Base-by-base conservation (phyloP, 805 yeast genomes). In the Spathaspora boniae region DNA sequence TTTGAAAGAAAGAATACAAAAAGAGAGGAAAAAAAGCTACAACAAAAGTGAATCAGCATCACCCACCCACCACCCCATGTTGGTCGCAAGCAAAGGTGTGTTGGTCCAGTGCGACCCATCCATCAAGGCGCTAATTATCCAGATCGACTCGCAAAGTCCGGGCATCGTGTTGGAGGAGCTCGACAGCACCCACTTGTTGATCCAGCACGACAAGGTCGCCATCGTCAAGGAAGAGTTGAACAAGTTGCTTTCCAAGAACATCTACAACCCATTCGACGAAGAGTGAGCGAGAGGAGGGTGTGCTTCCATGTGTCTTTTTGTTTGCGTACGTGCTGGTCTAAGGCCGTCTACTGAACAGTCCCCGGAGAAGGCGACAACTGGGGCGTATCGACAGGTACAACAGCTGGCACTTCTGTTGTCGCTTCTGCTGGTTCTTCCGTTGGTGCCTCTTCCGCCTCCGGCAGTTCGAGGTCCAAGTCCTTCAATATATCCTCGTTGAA, bases 171-270 rank as follows among this genome's bases (percentile, higher is more conserved):
- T 68, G 16, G 79, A 82, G 58, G 98, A 93, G 48, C 70, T 91
- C 27, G 98, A 93, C 54, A 97, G 89, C 30, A 86, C 93, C 1
- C 98, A 93, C 58, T 60, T 91, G 14, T 66, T 93, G 42, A 82
- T 91, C 19, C 91, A 86, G 46, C 82, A 82, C 21, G 74, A 76
- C 25, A 84, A 81, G 60, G 85, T 91, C 2, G 81, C 78, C 16
- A 79, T 68, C 51, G 80, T 91, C 32, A 91, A 88, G 47, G 66
- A 61, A 34, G 95, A 91, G 56, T 70, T 91, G 45, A 86, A 85
- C 53, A 62, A 78, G 42, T 60, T 87, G 42, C 65, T 91, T 16
- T 79, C 95, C 2, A 80, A 85, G 56, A 93, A 91, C 54, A 80
- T 91, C 2, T 91, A 84, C 60, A 82, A 86, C 49, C 93, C 96